phyloP scores from a whole-genome alignment of 192 early-diverging fungal species.

The Rhizophagus clarus region DNA sequence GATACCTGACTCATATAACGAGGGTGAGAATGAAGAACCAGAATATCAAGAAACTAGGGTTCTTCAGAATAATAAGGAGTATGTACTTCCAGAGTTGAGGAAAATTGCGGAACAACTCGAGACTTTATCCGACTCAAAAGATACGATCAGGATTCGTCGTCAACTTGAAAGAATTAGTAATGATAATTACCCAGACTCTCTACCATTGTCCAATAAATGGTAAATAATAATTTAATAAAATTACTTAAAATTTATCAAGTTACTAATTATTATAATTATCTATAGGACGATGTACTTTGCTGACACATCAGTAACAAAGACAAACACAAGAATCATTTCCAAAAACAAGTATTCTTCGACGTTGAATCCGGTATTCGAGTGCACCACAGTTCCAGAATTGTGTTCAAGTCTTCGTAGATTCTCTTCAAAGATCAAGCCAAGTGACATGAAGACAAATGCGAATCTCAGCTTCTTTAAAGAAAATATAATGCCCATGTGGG shows the following conservation, averaged over 20 bases:
- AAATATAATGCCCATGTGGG: background rate
- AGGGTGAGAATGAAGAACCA: background rate
- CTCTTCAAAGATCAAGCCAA: background rate
- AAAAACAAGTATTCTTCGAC: slow-evolving; percentile 1
- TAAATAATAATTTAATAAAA: background rate
- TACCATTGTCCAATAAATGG: background rate
- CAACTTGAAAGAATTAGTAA: background rate
- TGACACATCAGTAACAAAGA: background rate
- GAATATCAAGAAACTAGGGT: background rate
- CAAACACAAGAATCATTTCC: background rate
- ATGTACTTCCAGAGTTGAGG: background rate
- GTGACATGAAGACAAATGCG: background rate
- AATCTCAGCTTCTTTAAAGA: background rate
- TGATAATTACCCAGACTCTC: background rate
- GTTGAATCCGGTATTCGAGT: background rate
- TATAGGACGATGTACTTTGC: slow-evolving; percentile 4
- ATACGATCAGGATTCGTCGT: background rate
- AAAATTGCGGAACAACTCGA: background rate
- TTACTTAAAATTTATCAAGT: background rate
- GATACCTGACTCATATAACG: background rate
- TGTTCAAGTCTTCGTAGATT: background rate
- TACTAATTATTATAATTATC: background rate
- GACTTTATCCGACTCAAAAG: background rate
- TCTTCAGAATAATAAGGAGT: background rate
- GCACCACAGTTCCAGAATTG: background rate